phyloP scores from a whole-genome alignment of 352 stramenopile genomes.

The Lagenidium giganteum region DNA sequence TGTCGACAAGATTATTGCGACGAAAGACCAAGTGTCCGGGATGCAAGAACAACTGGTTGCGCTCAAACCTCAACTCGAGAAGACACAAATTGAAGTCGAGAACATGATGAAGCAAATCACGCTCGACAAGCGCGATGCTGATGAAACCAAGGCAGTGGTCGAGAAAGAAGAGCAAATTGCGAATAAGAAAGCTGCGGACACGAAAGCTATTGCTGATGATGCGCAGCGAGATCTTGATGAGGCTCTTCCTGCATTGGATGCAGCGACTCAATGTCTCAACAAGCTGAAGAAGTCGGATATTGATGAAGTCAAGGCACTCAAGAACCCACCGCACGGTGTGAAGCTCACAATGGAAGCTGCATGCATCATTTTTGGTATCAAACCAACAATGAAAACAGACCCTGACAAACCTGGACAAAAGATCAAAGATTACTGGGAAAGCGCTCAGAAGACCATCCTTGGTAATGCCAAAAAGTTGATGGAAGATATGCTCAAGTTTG shows the following conservation, averaged over 20 bases:
- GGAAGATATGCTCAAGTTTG: constrained; percentile 79
- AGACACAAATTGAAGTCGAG: constrained; percentile 89
- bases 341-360: constrained; percentile 85
- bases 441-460: constrained; percentile 69
- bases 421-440: constrained; percentile 80
- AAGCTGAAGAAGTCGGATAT: constrained; percentile 89
- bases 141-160: constrained; percentile 84
- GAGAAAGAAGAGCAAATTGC: constrained; percentile 85
- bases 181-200: constrained; percentile 84
- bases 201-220: constrained; percentile 86
- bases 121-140: constrained; percentile 83
- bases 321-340: constrained; percentile 75
- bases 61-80: constrained; percentile 85
- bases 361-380: constrained; percentile 92
- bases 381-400: constrained; percentile 69
- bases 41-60: constrained; percentile 88
- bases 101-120: constrained; percentile 90
- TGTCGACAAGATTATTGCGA: constrained; percentile 88
- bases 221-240: constrained; percentile 88
- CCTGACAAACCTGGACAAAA: constrained; percentile 86
- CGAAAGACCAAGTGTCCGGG: constrained; percentile 82
- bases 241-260: constrained; percentile 82
- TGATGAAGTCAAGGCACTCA: constrained; percentile 84
- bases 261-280: constrained; percentile 86
- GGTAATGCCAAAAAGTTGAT: constrained; percentile 77